Evolutionary conservation across 2,329 filamentous ascomycete species (phyloP).

Genomic region (Cladosporium austrohemisphaericum): DNA sequence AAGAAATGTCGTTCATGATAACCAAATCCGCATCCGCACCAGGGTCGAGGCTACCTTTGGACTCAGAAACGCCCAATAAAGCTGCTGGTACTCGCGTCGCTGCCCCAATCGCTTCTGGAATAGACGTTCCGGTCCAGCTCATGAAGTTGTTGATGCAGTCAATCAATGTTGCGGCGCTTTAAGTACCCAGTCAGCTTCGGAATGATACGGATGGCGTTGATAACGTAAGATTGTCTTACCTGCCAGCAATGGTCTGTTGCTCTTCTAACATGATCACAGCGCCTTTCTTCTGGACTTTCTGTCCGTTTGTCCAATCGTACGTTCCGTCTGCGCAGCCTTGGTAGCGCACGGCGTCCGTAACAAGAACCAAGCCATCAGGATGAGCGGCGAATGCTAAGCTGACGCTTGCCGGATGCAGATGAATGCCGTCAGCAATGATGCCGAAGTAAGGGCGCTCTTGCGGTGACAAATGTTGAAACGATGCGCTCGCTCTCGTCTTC

Average conservation of each 20-base stretch:
- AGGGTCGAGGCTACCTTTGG: slow-evolving; percentile 57
- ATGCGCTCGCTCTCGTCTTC: slow-evolving; percentile 39
- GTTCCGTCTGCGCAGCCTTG: slow-evolving; percentile 78
- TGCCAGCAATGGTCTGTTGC: slow-evolving; percentile 68
- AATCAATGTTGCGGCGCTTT: slow-evolving; percentile 51
- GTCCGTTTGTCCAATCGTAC: slow-evolving; percentile 80
- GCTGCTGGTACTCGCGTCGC: slow-evolving; percentile 73
- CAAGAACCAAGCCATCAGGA: slow-evolving; percentile 77
- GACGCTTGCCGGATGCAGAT: slow-evolving; percentile 81
- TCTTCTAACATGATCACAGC: slow-evolving; percentile 70
- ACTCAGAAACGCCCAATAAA: slow-evolving; percentile 66
- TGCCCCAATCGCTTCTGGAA: slow-evolving; percentile 65
- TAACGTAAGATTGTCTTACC: too few relatives aligned
- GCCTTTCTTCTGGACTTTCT: slow-evolving; percentile 66
- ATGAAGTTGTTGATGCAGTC: slow-evolving; percentile 81
- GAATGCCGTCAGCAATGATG: slow-evolving; percentile 84
- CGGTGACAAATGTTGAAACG: slow-evolving; percentile 19
- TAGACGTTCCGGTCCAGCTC: slow-evolving; percentile 64
- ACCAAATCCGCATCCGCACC: slow-evolving; percentile 56
- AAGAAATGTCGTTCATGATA: slow-evolving; percentile 54
- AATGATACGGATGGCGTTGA: too few relatives aligned
- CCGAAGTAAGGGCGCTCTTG: slow-evolving; percentile 71
- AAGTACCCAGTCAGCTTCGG: background rate
- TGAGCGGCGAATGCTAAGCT: slow-evolving; percentile 87
- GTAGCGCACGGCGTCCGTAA: slow-evolving; percentile 91